phyloP scores from a whole-genome alignment of 768 basidiomycete genomes.

The Lactarius hatsudake region DNA sequence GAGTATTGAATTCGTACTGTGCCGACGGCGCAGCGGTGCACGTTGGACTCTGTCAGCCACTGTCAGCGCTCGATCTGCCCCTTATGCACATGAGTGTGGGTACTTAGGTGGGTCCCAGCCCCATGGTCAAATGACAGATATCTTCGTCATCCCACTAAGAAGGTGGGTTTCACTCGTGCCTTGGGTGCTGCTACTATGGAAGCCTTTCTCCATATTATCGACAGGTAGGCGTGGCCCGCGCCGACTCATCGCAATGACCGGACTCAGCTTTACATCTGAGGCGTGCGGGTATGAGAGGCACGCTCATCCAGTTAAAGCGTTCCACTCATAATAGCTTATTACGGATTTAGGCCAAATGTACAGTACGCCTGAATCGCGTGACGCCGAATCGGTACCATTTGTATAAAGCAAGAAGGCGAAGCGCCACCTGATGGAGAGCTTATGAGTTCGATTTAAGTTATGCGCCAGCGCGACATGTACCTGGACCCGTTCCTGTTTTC shows the following conservation, averaged over 20 bases:
- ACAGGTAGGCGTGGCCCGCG: no score
- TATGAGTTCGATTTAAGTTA: not conserved
- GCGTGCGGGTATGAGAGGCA: no score
- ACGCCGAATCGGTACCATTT: not conserved
- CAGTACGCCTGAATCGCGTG: not conserved
- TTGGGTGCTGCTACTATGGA: not conserved
- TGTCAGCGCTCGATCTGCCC: not conserved
- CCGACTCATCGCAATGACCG: not conserved
- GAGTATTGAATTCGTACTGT: not conserved
- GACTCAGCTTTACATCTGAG: not conserved
- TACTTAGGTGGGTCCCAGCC: not conserved
- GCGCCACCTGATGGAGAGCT: not conserved
- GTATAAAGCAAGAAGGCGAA: not conserved
- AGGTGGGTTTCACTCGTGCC: no score
- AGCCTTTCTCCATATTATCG: no score
- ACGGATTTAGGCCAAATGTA: not conserved
- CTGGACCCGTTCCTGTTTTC: not conserved
- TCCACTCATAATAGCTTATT: not conserved
- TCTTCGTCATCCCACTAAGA: no score
- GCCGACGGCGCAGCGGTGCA: not conserved
- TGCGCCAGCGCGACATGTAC: not conserved
- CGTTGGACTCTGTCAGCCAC: no score
- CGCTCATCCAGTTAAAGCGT: not conserved
- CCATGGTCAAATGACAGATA: no score
- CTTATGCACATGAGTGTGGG: not conserved